phyloP scores from a whole-genome alignment of 306 rosid species.

The Glycine latifolia region DNA sequence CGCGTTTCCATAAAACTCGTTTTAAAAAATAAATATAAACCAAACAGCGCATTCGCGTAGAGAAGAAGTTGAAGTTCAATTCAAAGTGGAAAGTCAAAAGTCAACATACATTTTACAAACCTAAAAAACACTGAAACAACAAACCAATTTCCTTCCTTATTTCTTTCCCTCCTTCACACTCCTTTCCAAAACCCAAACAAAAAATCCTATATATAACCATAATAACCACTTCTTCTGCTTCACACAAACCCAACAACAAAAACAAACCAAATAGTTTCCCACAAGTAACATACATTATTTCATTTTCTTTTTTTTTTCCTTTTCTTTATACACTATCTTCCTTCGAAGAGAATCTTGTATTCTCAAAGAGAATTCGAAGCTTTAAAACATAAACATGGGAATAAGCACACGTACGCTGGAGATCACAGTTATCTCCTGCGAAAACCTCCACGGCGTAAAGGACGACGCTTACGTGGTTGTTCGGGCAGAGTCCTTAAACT shows the following conservation, averaged over 20 bases:
- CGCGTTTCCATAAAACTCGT: neutral
- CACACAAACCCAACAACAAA: neutral
- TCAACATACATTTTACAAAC: neutral
- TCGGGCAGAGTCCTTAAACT: slow-evolving; percentile 40
- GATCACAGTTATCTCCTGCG: slow-evolving; percentile 57
- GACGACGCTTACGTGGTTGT: slow-evolving; percentile 56
- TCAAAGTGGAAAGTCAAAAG: slow-evolving; percentile 32
- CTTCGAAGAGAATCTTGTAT: too few species aligned
- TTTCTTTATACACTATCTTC: neutral
- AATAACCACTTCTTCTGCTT: neutral
- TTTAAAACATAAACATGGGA: slow-evolving; percentile 10
- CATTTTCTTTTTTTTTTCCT: neutral
- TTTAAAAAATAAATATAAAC: neutral
- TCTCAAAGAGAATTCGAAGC: too few species aligned
- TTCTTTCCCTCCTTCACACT: slow-evolving; percentile 1
- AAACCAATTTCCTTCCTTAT: slow-evolving; percentile 34
- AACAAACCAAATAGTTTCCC: neutral
- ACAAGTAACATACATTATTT: neutral
- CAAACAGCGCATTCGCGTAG: neutral
- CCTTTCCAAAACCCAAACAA: slow-evolving; percentile 33
- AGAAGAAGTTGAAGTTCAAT: neutral
- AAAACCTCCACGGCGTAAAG: slow-evolving; percentile 41
- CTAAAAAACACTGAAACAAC: slow-evolving; percentile 15
- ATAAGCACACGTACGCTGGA: slow-evolving; percentile 45
- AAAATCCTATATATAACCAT: neutral